phyloP scores from a whole-genome alignment of 2,329 filamentous ascomycete genomes.

The Corynespora cassiicola region DNA sequence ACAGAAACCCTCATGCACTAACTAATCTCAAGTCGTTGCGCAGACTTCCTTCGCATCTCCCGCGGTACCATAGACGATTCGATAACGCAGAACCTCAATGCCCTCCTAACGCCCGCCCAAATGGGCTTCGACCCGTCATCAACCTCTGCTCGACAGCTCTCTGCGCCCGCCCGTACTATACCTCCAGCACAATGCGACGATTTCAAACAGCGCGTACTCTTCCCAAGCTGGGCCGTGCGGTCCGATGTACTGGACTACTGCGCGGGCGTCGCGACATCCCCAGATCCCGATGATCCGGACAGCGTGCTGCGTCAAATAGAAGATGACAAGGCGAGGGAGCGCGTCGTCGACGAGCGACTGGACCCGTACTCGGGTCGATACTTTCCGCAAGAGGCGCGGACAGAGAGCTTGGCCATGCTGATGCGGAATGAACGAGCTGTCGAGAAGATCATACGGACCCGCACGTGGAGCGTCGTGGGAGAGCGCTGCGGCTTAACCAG shows the following conservation, averaged over 20 bases:
- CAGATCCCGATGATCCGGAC: slow-evolving; percentile 87
- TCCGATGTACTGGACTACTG: slow-evolving; percentile 89
- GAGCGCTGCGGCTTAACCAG: slow-evolving; percentile 72
- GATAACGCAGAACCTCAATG: slow-evolving; percentile 92
- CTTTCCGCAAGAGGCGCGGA: slow-evolving; percentile 79
- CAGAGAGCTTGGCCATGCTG: slow-evolving; percentile 76
- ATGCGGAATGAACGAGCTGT: slow-evolving; percentile 78
- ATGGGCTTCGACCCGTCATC: slow-evolving; percentile 80
- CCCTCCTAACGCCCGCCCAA: slow-evolving; percentile 76
- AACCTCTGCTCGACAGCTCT: slow-evolving; percentile 68
- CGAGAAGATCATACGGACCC: slow-evolving; percentile 77
- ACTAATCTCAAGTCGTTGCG: slow-evolving; percentile 37
- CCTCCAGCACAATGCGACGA: slow-evolving; percentile 67
- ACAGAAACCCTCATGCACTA: slow-evolving; percentile 29
- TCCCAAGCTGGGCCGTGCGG: slow-evolving; percentile 85
- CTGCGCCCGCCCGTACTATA: slow-evolving; percentile 59
- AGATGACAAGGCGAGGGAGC: slow-evolving; percentile 71
- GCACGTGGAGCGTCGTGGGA: slow-evolving; percentile 80
- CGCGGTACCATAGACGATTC: slow-evolving; percentile 88
- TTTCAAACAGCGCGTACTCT: slow-evolving; percentile 81
- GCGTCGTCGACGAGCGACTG: slow-evolving; percentile 82
- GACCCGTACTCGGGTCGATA: slow-evolving; percentile 91
- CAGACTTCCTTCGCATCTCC: slow-evolving; percentile 91
- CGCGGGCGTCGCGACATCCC: slow-evolving; percentile 82
- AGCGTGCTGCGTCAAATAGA: slow-evolving; percentile 73